Evolutionary conservation across 2,329 filamentous ascomycete species (phyloP), one percentile per base, ranked within the genome.

Genomic region (Talaromyces sp.): DNA sequence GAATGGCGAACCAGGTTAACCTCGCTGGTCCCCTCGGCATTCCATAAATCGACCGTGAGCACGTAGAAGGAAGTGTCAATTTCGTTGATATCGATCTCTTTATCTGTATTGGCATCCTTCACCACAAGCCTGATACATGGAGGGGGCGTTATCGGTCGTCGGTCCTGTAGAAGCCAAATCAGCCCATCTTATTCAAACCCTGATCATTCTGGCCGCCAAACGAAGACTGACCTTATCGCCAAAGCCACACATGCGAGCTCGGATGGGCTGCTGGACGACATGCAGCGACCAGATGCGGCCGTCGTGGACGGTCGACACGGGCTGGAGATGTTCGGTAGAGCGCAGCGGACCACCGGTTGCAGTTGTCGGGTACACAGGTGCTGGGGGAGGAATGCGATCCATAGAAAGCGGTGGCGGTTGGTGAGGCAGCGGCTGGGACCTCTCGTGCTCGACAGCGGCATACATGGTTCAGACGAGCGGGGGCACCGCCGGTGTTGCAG

Each of bases 201-300:
- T 6, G 6, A 27, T 27, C 3, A 6, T 27, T 27, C 6, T 6
- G 6, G n/a, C 27, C 14, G 38, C n/a, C 14, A 35, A 11, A 43
- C 26, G 3, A 4, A 31, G 13, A 50, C 79, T 60, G 78, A 95
- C 91, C 84, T 98, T 99, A 80, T 99, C 95, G 64, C 95, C 95
- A 78, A 98, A 99, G 8, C 95, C 95, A 79, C 95, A 99, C 95
- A 98, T 98, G 63, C 95, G 90, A 66, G 95, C 95, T 69, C 95
- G 87, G 69, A 91, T 84, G 56, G 95, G 95, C 75, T 98, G 92
- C 78, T 99, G 95, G 66, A 90, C 87, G 62, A 97, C 91, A 66
- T 88, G 81, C 56, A 96, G 83, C 63, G 87, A 89, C 74, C 75
- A 80, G 50, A 75, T 75, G 31, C 77, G 75, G 51, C 76, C 77